Conservation (phyloP, 2,329 filamentous ascomycete species). For the Ascochyta fabae region DNA sequence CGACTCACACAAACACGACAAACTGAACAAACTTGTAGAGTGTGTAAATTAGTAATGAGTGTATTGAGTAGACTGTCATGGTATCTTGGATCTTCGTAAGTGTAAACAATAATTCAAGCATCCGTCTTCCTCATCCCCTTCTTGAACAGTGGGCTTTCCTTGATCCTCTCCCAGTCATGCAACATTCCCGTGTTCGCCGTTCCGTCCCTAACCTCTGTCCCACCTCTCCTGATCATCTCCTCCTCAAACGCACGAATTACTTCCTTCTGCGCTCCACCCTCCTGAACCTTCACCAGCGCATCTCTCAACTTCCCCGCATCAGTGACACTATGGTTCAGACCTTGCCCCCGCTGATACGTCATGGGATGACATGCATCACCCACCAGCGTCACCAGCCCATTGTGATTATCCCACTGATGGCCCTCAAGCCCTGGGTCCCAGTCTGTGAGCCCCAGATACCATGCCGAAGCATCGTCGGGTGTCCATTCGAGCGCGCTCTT, state of each 20-base stretch:
- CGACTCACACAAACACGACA: too few relatives aligned
- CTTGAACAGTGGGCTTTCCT: constrained; percentile 42
- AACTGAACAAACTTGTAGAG: too few relatives aligned
- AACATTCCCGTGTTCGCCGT: constrained; percentile 44
- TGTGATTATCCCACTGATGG: constrained; percentile 44
- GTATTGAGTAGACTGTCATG: too few relatives aligned
- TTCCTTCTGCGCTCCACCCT: constrained; percentile 31
- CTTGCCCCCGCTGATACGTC: constrained; percentile 56
- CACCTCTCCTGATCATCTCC: constrained; percentile 52
- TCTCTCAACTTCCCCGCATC: constrained; percentile 52
- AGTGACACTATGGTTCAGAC: constrained; percentile 56
- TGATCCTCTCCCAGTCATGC: constrained; percentile 48
- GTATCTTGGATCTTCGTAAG: too few relatives aligned
- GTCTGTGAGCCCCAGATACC: constrained; percentile 45
- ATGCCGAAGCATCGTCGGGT: constrained; percentile 40
- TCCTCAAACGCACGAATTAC: constrained; percentile 51
- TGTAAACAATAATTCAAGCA: neutral
- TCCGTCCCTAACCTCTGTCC: constrained; percentile 41
- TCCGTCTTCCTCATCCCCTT: constrained; percentile 39
- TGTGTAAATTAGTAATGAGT: too few relatives aligned
- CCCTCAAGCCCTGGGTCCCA: constrained; percentile 44
- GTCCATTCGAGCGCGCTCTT: constrained; percentile 49
- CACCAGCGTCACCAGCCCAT: constrained; percentile 46
- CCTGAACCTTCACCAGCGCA: constrained; percentile 34
- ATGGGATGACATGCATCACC: constrained; percentile 53